Evolutionary conservation across 2,329 filamentous ascomycete species (phyloP).

Genomic region (Ophiocordyceps camponoti-floridani): DNA sequence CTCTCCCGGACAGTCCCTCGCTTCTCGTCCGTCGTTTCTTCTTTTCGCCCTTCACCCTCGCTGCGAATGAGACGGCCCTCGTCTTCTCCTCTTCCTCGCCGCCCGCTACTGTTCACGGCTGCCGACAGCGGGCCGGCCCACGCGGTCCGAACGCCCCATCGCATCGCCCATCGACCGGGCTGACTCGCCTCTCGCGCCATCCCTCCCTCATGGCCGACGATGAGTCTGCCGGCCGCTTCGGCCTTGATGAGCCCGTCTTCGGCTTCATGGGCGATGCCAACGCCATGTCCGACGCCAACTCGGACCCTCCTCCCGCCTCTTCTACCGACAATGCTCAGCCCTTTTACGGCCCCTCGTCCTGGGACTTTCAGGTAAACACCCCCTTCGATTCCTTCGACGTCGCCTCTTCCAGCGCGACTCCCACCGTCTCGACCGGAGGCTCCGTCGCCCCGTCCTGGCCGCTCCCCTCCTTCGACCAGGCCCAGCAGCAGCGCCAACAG

Average conservation of each 20-base stretch:
- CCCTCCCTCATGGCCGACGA: constrained; percentile 17
- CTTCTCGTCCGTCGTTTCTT: neutral
- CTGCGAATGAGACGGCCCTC: neutral
- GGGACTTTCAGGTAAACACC: constrained; percentile 29
- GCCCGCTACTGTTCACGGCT: neutral
- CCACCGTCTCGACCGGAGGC: constrained; percentile 12
- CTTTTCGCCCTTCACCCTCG: neutral
- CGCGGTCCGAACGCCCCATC: neutral
- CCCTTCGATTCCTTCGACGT: constrained; percentile 27
- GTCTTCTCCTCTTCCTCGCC: neutral
- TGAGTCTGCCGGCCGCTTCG: constrained; percentile 21
- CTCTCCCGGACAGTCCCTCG: neutral
- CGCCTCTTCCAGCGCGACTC: constrained; percentile 15
- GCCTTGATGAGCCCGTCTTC: constrained; percentile 23
- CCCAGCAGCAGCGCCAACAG: constrained; percentile 2
- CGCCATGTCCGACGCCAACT: constrained; percentile 11
- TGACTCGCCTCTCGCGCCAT: neutral
- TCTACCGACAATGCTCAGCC: constrained; percentile 15
- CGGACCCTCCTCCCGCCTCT: constrained; percentile 12
- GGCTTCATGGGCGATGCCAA: constrained; percentile 17
- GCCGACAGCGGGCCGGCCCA: neutral
- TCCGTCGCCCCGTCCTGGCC: constrained; percentile 18
- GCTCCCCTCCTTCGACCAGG: constrained; percentile 16
- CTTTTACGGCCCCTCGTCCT: constrained; percentile 16
- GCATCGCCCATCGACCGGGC: neutral